Conservation (phyloP, 2,329 filamentous ascomycete genomes). For the Claviceps digitariae region DNA sequence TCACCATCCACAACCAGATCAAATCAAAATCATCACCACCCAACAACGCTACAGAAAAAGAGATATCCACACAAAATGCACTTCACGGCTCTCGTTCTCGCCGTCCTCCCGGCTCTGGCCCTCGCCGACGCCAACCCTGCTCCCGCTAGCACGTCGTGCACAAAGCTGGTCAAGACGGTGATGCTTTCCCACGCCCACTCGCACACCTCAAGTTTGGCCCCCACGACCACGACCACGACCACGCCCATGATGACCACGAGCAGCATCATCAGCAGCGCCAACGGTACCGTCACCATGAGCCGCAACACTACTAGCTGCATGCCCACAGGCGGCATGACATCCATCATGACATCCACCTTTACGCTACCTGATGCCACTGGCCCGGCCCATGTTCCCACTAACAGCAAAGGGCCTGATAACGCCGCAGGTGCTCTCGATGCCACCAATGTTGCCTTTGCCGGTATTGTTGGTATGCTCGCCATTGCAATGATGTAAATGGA, state of each 20-base stretch:
- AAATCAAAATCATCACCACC: background rate
- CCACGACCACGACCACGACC: background rate
- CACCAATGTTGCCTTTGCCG: conserved; percentile 32
- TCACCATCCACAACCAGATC: background rate
- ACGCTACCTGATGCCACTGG: conserved; percentile 10
- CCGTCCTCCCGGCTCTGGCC: conserved; percentile 40
- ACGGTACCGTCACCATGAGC: background rate
- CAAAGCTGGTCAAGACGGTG: conserved; percentile 35
- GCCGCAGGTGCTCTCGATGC: conserved; percentile 31
- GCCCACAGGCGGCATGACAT: conserved; percentile 12
- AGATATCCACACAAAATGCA: conserved; percentile 11
- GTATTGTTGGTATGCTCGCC: conserved; percentile 34
- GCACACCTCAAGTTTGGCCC: conserved; percentile 14
- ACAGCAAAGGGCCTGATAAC: conserved; percentile 24
- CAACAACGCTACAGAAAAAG: background rate
- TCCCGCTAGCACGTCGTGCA: background rate
- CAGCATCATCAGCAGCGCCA: background rate
- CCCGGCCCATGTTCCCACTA: conserved; percentile 10
- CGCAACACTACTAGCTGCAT: conserved; percentile 15
- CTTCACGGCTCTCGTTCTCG: conserved; percentile 29
- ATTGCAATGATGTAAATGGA: conserved; percentile 37
- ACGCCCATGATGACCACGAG: background rate
- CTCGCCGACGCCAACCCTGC: conserved; percentile 24
- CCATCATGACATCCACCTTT: conserved; percentile 10
- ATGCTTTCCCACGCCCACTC: conserved; percentile 35